Base-by-base conservation (phyloP, 352 stramenopile genomes). In the Globisporangium rhizosaccharum region DNA sequence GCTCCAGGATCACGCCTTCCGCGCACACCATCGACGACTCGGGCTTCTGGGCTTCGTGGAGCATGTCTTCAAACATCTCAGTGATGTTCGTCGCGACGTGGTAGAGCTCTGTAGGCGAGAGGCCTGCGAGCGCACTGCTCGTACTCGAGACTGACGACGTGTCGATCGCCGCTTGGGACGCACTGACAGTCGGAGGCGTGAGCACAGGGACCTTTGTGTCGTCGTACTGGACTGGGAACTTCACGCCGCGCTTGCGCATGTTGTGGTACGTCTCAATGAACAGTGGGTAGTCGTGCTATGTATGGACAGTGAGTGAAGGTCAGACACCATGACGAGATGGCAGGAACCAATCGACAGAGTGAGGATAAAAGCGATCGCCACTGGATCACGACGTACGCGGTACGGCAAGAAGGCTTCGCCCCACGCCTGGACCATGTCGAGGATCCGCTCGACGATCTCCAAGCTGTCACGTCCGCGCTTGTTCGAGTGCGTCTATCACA, bases 1-100 rank as follows among this genome's bases (percentile, higher is more conserved):
- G 65, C 63, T 92, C 82, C n/a, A 83, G 70, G 59, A 90, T 89
- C 49, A 88, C 80, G 0, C 79, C 81, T 10, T 72, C 66, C 28
- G 66, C 75, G 4, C 56, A 39, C 6, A 39, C 63, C 8, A 86
- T 76, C 1, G 67, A 72, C 48, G 74, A 70, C 1, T 65, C 25
- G 12, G 75, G 53, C 56, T 85, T 89, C 57, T 82, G 71, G 0
- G 69, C 76, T 56, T 90, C 82, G 53, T 75, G 71, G 25, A 92
- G 63, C 82, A 92, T 90, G 61, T 92, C 82, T 41, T 92, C 82
- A 57, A 92, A 87, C 82, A 92, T 92, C 59, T 92, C 82, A 1
- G 67, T 59, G 44, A 90, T 72, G 56, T 87, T 90, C 8, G 69
- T 78, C 6, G 82, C 77, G 20, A 90, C 78, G 61, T 76, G 73